These are phyloP conservation scores for Dendryphion nanum DNA, from an alignment of 2,329 filamentous ascomycete species.

Conservation along the genomic window DNA sequence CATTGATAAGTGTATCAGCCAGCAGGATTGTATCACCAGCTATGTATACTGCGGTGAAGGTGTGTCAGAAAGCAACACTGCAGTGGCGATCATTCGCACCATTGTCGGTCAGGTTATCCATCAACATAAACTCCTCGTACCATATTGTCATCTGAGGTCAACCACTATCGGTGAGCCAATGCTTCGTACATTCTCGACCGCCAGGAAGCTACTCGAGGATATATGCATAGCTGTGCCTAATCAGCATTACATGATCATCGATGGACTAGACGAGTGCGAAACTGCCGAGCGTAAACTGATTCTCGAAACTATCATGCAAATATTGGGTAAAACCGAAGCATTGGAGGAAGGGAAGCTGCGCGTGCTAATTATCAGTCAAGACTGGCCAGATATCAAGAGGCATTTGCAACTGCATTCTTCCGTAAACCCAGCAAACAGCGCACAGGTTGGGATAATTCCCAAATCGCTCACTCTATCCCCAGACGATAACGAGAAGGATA, in stretches of 20 bases:
- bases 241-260: constrained; percentile 23
- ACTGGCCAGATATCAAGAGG: constrained; percentile 19
- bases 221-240: constrained; percentile 15
- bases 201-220: constrained; percentile 19
- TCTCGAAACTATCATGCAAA: constrained; percentile 12
- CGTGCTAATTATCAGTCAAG: constrained; percentile 24
- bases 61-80: constrained; percentile 11
- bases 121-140: constrained; percentile 12
- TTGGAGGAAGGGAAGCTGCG: constrained; percentile 18
- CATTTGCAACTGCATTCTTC: constrained; percentile 7
- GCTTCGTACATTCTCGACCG: constrained; percentile 10
- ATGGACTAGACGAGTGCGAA: constrained; percentile 23
- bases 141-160: constrained; percentile 9
- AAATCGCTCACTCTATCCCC: constrained; percentile 13
- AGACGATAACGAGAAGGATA: constrained; percentile 18
- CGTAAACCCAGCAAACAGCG: not conserved
- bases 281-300: constrained; percentile 17
- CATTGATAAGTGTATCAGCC: constrained; percentile 16
- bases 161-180: constrained; percentile 16
- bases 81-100: constrained; percentile 15
- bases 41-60: constrained; percentile 25
- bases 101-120: constrained; percentile 17
- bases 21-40: constrained; percentile 6
- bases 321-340: constrained; percentile 13
- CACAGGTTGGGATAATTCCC: constrained; percentile 6